A percentile compares a stretch with the other conserved stretches of the same genome.
These are phyloP conservation scores for Eucalyptus coolabah DNA, from an alignment of 345 rosid genomes.

Conservation along the genomic window DNA sequence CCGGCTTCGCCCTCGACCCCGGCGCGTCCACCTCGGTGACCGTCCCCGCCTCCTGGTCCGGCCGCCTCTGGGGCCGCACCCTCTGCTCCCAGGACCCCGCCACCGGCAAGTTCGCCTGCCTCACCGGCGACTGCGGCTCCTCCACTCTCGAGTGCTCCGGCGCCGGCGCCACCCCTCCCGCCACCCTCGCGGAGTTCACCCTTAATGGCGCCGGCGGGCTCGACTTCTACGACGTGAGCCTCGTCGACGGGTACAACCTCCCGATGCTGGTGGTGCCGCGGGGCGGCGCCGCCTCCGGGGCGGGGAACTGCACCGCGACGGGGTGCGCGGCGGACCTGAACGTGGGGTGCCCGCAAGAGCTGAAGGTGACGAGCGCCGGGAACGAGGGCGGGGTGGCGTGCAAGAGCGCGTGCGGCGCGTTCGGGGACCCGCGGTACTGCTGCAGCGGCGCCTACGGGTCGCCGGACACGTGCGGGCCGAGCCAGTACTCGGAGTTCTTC, in stretches of 20 bases:
- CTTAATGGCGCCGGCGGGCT: conserved; percentile 30
- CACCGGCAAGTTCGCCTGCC: conserved; percentile 46
- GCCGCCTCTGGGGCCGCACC: conserved; percentile 67
- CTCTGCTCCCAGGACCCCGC: conserved; percentile 37
- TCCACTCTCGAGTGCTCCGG: conserved; percentile 37
- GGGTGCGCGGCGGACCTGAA: conserved; percentile 49
- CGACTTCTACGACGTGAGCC: conserved; percentile 61
- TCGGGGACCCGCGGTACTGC: conserved; percentile 42
- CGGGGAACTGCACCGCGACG: conserved; percentile 29
- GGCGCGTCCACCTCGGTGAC: conserved; percentile 16
- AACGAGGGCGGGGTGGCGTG: conserved; percentile 30
- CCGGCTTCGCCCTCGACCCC: conserved; percentile 45
- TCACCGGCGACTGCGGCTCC: conserved; percentile 54
- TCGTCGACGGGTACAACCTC: conserved; percentile 68
- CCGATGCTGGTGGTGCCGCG: conserved; percentile 41
- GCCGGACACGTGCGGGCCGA: conserved; percentile 47
- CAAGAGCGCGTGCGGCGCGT: conserved; percentile 56
- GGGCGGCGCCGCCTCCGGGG: conserved; percentile 8
- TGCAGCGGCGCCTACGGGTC: conserved; percentile 44
- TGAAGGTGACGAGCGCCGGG: conserved; percentile 13
- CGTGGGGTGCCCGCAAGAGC: conserved; percentile 36
- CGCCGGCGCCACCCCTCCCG: conserved; percentile 40
- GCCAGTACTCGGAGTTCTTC: conserved; percentile 34
- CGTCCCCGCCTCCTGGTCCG: conserved; percentile 49
- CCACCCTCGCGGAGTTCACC: conserved; percentile 48